Evolutionary conservation across 176 grass and related monocot species (phyloP).

Genomic region (Tillandsia fasciculata): DNA sequence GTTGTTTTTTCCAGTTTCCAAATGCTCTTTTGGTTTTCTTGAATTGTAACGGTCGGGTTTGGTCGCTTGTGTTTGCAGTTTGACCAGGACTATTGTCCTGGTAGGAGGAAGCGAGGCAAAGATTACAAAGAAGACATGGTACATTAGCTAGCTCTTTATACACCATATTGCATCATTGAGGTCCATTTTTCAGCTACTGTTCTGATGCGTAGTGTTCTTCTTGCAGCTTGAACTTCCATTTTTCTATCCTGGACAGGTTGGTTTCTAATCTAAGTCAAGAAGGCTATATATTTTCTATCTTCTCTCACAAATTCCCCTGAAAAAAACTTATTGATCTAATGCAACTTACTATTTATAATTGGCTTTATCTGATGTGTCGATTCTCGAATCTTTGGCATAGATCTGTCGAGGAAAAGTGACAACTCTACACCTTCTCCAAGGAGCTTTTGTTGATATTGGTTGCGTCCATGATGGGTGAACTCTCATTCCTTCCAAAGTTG

Average conservation of each 20-base stretch:
- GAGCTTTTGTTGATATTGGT: conserved; percentile 90
- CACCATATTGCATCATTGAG: not conserved
- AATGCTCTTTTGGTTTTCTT: not conserved
- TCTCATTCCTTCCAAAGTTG: conserved; percentile 5
- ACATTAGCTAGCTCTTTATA: conserved; percentile 30
- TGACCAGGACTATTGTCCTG: conserved; percentile 98
- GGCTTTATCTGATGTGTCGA: not conserved
- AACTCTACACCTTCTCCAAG: conserved; percentile 68
- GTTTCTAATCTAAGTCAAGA: not conserved
- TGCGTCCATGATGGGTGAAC: conserved; percentile 82
- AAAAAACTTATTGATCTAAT: too few species aligned
- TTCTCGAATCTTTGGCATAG: conserved; percentile 22
- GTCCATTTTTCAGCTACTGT: not conserved
- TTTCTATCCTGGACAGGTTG: conserved; percentile 97
- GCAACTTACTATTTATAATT: too few species aligned
- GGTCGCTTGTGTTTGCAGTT: conserved; percentile 41
- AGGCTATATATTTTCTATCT: not conserved
- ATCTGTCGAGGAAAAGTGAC: conserved; percentile 80
- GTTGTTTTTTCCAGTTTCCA: too few species aligned
- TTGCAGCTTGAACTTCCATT: conserved; percentile 98
- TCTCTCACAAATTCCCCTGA: not conserved
- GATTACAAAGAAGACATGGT: conserved; percentile 95
- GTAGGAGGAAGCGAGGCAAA: conserved; percentile 90
- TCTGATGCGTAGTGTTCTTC: conserved; percentile 15
- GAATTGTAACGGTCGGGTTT: not conserved